These are phyloP conservation scores for Podaxis pistillaris DNA, from an alignment of 768 basidiomycete genomes.

Conservation along the genomic window DNA sequence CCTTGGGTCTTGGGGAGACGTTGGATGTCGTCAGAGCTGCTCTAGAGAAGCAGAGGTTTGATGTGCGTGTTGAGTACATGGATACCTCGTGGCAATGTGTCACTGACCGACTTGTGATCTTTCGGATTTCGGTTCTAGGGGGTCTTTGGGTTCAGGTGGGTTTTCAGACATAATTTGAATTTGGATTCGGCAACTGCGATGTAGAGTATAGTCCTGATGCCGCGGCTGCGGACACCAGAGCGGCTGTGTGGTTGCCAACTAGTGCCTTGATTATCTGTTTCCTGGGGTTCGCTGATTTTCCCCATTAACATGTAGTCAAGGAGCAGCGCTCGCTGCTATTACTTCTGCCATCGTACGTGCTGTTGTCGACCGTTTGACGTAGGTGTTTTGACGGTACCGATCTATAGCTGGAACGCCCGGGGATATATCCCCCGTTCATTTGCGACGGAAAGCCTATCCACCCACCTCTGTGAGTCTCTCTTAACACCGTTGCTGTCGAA, in stretches of 20 bases:
- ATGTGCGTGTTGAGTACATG: slow-evolving; percentile 43
- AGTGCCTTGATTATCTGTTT: not conserved
- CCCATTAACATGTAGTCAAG: slow-evolving; percentile 50
- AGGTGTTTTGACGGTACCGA: not conserved
- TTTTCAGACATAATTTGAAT: not conserved
- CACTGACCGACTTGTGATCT: slow-evolving; percentile 4
- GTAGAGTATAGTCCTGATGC: too few relatives aligned
- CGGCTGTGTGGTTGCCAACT: not conserved
- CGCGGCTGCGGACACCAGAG: too few relatives aligned
- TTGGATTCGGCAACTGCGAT: not conserved
- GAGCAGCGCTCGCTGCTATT: slow-evolving; percentile 72
- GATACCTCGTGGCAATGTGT: slow-evolving; percentile 1
- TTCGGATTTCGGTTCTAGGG: slow-evolving; percentile 48
- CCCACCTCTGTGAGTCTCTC: slow-evolving; percentile 62
- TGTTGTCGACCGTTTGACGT: not conserved
- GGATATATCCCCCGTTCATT: slow-evolving; percentile 55
- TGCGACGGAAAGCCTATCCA: slow-evolving; percentile 64
- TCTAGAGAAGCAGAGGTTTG: slow-evolving; percentile 58
- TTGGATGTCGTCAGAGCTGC: slow-evolving; percentile 53
- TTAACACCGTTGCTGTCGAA: not conserved
- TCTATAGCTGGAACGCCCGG: slow-evolving; percentile 38
- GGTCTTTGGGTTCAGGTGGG: slow-evolving; percentile 53
- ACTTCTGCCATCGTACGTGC: slow-evolving; percentile 63
- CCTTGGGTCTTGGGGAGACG: slow-evolving; percentile 57
- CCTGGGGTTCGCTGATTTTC: slow-evolving; percentile 5